Evolutionary conservation across 495 filamentous ascomycete species (phyloP), one percentile per base, ranked within the genome.

Genomic region (Hyaloscypha variabilis): DNA sequence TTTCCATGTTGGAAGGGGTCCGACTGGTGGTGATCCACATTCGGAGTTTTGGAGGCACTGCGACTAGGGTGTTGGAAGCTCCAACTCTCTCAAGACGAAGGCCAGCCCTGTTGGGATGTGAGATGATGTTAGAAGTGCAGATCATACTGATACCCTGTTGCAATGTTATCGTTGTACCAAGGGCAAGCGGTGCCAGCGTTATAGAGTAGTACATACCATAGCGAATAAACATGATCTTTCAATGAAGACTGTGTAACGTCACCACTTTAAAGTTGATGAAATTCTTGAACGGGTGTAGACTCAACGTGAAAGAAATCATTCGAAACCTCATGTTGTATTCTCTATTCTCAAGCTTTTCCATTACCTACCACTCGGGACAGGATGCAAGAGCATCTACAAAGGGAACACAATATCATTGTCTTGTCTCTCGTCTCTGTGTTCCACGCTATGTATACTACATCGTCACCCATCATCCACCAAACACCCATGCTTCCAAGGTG

Each of bases 321-420:
- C 39, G 13, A 17, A 11, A 17, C 11, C 10, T 0, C 6, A 17
- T 4, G 8, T 11, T 46, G 39, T 46, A 46, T 46, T 46, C 39
- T 46, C 39, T 46, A 46, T 46, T 46, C 13, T 46, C 39, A 46
- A 46, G 14, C 39, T 46, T 19, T 10, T 46, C 39, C 39, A 46
- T 46, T 46, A 46, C 19, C 13, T 46, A 17, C 39, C 17, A 46
- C 8, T 8, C 39, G 13, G 13, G 39, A 19, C 39, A 6, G n/a
- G 51, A 54, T 54, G 51, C 51, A 54, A 24, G 1, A 11, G 51
- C 51, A 54, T 59, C 29, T 59, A 59, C 57, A 59, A 59, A 59
- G 23, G n/a, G 57, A 59, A 59, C 57, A 59, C 46, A 23, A 46
- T 39, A 39, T 59, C 57, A 59, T 59, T 59, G 57, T 23, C 30